These are phyloP conservation scores for Dioszegia hungarica DNA, from an alignment of 768 basidiomycete genomes.

Conservation along the genomic window DNA sequence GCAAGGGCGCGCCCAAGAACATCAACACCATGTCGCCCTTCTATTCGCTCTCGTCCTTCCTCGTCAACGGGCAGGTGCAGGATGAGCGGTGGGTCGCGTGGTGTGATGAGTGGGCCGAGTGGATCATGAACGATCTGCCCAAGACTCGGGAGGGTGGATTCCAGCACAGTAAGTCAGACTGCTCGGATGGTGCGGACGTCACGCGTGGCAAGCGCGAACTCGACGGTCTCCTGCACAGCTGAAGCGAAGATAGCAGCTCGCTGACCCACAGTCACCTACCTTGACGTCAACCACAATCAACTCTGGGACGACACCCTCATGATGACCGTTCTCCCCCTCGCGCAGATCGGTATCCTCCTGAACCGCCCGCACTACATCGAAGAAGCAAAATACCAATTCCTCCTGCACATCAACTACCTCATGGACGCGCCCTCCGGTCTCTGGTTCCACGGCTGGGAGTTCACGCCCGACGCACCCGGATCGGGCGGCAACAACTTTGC, in stretches of 20 bases:
- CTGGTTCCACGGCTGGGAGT: constrained; percentile 47
- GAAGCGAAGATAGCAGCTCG: too few relatives aligned
- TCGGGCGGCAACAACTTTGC: constrained; percentile 41
- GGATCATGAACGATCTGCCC: constrained; percentile 55
- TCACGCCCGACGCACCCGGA: constrained; percentile 17
- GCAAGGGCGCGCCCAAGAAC: constrained; percentile 57
- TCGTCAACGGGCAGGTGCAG: constrained; percentile 27
- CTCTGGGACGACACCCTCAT: constrained; percentile 61
- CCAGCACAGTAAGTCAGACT: constrained; percentile 38
- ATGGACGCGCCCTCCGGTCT: constrained; percentile 41
- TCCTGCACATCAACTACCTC: constrained; percentile 43
- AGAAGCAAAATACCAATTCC: constrained; percentile 50
- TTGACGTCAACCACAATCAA: constrained; percentile 46
- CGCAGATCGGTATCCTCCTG: constrained; percentile 58
- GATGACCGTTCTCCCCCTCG: constrained; percentile 57
- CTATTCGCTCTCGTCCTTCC: constrained; percentile 32
- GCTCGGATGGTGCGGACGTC: too few relatives aligned
- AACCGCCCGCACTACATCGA: constrained; percentile 55
- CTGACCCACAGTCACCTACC: constrained; percentile 33
- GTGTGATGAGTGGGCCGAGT: constrained; percentile 48
- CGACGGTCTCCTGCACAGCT: too few relatives aligned
- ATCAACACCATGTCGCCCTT: constrained; percentile 60
- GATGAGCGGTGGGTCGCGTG: constrained; percentile 35
- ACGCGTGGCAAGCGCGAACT: too few relatives aligned
- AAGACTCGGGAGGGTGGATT: constrained; percentile 36